Base-by-base conservation (phyloP, 257 asterid genomes). In the Solanum appendiculatum region DNA sequence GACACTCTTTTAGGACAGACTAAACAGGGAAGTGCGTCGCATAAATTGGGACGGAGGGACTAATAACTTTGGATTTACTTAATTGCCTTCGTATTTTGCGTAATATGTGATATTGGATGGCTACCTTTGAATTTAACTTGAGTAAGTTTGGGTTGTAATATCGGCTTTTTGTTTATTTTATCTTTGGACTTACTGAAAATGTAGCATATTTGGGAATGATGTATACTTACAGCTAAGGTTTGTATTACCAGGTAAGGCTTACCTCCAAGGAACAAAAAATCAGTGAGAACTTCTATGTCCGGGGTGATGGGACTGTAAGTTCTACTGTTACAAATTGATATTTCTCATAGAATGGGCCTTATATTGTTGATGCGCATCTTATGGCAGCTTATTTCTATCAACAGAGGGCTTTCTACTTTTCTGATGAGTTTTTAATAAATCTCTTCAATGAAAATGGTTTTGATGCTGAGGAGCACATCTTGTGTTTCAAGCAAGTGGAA, bases 231-330 rank as follows among this genome's bases (percentile, higher is more conserved):
- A 37, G 82, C 46, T 4, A 56, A 5, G 70, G 82, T 64, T 75
- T 44, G 51, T 89, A 80, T 87, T 29, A 69, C 86, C 94, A 97
- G 99, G 95, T 95, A 93, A 92, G 98, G 87, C 93, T 97, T 89
- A 92, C 93, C 46, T 94, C 93, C 88, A 97, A 95, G 93, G 98
- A 95, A 82, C 99, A 95, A 86, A 96, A 94, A 92, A 95, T 97
- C 88, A 92, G 99, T 14, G 99, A 97, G 87, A 97, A 96, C 91
- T 97, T 97, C 92, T 97, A 97, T 86, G 99, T 95, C 37, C 93
- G 98, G 93, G 99, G 99, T 84, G 99, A 97, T 90, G 99, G 99
- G 87, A 97, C 99, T 74, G 99, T 97, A 90, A 95, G 99, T 90
- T 89, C 46, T 82, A 68, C 36, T 72, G 48, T 5, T 84, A 34